These are phyloP conservation scores for Coix lacrymajobi DNA, from an alignment of 176 grass and related monocot species.

Conservation along the genomic window DNA sequence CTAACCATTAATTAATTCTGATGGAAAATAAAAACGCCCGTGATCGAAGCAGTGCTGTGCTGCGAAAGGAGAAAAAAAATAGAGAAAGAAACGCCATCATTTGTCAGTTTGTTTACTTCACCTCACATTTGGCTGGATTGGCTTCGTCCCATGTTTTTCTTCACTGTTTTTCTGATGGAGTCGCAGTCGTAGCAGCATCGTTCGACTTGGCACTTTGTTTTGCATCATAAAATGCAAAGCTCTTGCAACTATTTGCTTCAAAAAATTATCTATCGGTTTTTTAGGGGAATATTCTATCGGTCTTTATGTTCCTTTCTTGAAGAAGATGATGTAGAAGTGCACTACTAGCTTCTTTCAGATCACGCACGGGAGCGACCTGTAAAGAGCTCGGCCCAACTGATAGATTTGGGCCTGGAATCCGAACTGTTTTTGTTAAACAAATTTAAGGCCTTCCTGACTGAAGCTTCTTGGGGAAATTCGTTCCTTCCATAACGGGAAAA, in stretches of 20 bases:
- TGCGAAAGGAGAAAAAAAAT: neutral
- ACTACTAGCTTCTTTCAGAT: neutral
- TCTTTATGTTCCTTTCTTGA: neutral
- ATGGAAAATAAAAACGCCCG: neutral
- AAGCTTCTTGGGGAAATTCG: neutral
- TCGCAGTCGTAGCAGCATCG: neutral
- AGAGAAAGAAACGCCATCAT: neutral
- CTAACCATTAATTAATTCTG: neutral
- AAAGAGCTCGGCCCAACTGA: neutral
- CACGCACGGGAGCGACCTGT: neutral
- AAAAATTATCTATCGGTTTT: too few species aligned
- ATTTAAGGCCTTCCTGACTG: neutral
- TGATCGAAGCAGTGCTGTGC: neutral
- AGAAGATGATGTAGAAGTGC: neutral
- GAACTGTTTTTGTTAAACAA: neutral
- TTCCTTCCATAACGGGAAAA: too few species aligned
- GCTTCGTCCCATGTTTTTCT: neutral
- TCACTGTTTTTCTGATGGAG: neutral
- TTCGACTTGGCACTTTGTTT: neutral
- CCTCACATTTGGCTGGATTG: neutral
- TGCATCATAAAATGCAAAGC: neutral
- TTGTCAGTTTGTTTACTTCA: neutral
- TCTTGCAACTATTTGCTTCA: neutral
- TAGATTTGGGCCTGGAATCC: neutral
- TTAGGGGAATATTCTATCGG: too few species aligned